Evolutionary conservation across 23 red algal genomes (phyloP), one percentile per base, ranked within the genome.

Genomic region (Chondrus crispus): DNA sequence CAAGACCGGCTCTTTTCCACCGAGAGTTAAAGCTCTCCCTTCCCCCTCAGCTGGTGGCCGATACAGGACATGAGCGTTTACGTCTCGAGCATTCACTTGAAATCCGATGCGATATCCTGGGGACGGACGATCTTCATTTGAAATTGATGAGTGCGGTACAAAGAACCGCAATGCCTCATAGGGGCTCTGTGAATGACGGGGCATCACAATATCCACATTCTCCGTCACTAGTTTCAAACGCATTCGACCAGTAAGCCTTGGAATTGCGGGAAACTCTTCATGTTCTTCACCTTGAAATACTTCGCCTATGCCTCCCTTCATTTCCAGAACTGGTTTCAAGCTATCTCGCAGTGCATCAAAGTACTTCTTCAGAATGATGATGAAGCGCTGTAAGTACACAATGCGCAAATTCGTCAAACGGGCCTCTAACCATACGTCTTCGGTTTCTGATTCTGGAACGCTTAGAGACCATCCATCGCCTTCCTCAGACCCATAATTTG

Each of bases 331-430:
- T 73, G 92, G 92, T 55, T 80, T 87, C 41, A 94, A 72, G 30
- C 82, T 87, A 7, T 88, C 83, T 81, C 92, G 49, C 1, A 94
- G 69, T 28, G 68, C 92, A 88, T 81, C 82, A 22, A 94, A 87
- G 46, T 94, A 94, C 84, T 87, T 86, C 32, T 94, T 94, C 28
- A 94, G 62, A 51, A 94, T 86, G 22, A 94, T 57, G 29, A 94
- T 80, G 53, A 94, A 94, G 38, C 92, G 69, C 5, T 94, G 92
- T 33, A 94, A 68, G 83, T 94, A 94, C 0, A 94, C 92, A 40
- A 94, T 94, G 20, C 92, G 82, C 45, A 94, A 58, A 47, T 94
- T 94, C 26, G 69, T 64, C 49, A 94, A 74, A 45, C 53, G 82
- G 52, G 92, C 80, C 55, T 88, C 47, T 10, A 94, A 44, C 92